Conservation (phyloP, 495 filamentous ascomycete species). For the Lepidopterella palustris region DNA sequence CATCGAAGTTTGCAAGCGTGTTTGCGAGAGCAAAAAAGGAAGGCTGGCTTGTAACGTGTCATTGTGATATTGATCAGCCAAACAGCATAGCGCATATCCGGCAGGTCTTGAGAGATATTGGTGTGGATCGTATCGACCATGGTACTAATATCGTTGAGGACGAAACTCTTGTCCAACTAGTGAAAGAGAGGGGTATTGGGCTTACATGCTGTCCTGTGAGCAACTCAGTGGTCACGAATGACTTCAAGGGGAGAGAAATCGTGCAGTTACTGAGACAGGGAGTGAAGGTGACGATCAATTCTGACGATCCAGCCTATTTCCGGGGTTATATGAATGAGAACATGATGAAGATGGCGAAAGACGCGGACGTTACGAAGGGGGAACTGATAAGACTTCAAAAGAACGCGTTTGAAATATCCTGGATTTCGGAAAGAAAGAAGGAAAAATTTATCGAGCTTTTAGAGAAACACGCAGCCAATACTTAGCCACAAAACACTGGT, state of each 20-base stretch:
- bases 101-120: conserved; percentile 3
- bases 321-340: conserved; percentile 14
- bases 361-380: conserved; percentile 1
- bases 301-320: conserved; percentile 14
- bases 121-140: conserved; percentile 8
- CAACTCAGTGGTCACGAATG: conserved; percentile 12
- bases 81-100: conserved; percentile 13
- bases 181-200: conserved; percentile 9
- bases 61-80: conserved; percentile 15
- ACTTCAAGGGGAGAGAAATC: conserved; percentile 8
- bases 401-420: conserved; percentile 13
- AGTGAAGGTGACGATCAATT: conserved; percentile 9
- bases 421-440: conserved; percentile 4
- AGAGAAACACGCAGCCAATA: neutral
- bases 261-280: conserved; percentile 3
- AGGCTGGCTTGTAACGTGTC: conserved; percentile 13
- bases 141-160: conserved; percentile 7
- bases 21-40: conserved; percentile 9
- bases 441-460: neutral
- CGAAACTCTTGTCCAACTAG: neutral
- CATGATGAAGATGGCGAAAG: conserved; percentile 3
- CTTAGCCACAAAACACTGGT: neutral
- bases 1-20: conserved; percentile 5
- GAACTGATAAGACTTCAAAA: conserved; percentile 5
- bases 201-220: conserved; percentile 10